phyloP scores from a whole-genome alignment of 139 green algal species.

The Haematococcus sp. region DNA sequence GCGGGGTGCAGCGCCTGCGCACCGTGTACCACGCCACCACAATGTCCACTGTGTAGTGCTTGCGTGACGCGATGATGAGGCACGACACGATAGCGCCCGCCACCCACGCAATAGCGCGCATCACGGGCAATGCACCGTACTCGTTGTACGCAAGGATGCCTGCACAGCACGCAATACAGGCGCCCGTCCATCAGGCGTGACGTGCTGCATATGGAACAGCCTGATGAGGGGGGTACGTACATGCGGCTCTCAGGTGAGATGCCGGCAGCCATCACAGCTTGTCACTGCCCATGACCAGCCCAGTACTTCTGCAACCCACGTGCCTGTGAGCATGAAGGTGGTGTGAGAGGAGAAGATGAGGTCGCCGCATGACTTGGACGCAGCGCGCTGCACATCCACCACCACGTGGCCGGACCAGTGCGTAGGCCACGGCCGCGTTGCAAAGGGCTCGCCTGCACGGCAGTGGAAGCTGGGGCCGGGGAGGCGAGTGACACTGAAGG shows the following conservation, averaged over 20 bases:
- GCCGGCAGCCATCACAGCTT: too few species aligned
- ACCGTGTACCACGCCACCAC: constrained; percentile 76
- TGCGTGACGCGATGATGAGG: constrained; percentile 86
- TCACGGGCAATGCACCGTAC: constrained; percentile 60
- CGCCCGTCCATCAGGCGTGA: neutral
- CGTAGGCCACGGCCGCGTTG: constrained; percentile 52
- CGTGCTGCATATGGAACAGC: too few species aligned
- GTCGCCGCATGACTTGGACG: constrained; percentile 82
- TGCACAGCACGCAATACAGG: constrained; percentile 5
- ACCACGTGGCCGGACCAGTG: constrained; percentile 75
- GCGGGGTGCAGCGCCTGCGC: too few species aligned
- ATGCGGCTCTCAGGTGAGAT: too few species aligned
- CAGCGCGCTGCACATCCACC: constrained; percentile 61
- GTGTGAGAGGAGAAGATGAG: constrained; percentile 91
- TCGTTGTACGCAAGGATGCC: constrained; percentile 78
- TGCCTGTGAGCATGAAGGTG: constrained; percentile 66
- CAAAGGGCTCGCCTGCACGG: constrained; percentile 45
- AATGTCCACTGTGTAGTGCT: constrained; percentile 90
- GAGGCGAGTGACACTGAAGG: constrained; percentile 84
- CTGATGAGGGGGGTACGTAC: too few species aligned
- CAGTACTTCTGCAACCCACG: neutral
- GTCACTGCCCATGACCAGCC: too few species aligned
- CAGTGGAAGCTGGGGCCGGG: constrained; percentile 89
- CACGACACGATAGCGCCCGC: constrained; percentile 48
- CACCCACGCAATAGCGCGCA: constrained; percentile 55